Percentiles rank a stretch among this genome's conserved stretches.
Conservation (phyloP, 75 land plant genomes). For the Sequoia sempervirens region DNA sequence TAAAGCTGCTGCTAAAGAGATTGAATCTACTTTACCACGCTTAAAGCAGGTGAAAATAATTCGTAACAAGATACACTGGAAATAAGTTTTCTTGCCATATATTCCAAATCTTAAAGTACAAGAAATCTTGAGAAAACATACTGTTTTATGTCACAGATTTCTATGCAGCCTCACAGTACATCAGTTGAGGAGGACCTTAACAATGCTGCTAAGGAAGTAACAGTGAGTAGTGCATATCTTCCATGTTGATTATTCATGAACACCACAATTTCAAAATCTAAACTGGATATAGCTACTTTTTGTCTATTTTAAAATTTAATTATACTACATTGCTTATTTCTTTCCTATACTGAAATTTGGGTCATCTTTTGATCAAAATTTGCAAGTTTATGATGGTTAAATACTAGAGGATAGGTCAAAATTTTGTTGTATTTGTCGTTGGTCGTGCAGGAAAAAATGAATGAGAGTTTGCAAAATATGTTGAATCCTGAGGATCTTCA, state of each 20-base stretch:
- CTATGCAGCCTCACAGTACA: conserved; percentile 53
- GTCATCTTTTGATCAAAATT: neutral
- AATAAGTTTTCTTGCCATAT: neutral
- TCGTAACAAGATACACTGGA: neutral
- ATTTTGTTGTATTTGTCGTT: neutral
- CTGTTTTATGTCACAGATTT: conserved; percentile 34
- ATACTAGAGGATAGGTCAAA: neutral
- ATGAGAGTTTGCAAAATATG: conserved; percentile 38
- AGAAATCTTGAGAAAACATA: neutral
- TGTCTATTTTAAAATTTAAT: neutral
- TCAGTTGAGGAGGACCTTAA: conserved; percentile 85
- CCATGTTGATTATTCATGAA: neutral
- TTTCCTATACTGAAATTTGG: neutral
- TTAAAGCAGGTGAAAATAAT: conserved; percentile 50
- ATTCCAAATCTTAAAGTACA: neutral
- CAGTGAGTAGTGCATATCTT: conserved; percentile 34
- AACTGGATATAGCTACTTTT: neutral
- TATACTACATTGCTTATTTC: neutral
- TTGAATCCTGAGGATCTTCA: conserved; percentile 63
- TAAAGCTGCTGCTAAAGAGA: conserved; percentile 51
- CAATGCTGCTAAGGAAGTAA: conserved; percentile 67
- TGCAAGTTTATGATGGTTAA: neutral
- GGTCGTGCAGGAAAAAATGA: conserved; percentile 54
- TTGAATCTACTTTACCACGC: conserved; percentile 63
- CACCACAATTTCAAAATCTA: neutral